Evolutionary conservation across 1,139 yeast genomes (phyloP).

Genomic region (Yamadazyma atmosphaerica): DNA sequence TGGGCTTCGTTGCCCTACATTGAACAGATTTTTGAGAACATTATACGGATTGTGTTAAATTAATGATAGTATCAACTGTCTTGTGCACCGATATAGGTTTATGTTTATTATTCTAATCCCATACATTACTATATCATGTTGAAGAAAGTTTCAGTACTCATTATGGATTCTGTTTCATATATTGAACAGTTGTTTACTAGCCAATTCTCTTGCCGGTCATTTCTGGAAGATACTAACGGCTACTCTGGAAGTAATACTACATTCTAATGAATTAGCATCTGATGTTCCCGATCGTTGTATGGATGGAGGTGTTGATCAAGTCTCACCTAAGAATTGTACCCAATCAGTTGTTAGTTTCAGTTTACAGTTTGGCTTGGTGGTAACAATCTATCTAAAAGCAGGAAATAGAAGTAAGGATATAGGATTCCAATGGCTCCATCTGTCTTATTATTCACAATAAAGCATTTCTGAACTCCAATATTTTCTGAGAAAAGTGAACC

Average conservation of each 20-base stretch:
- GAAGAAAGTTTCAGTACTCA: background rate
- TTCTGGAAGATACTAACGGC: constrained; percentile 2
- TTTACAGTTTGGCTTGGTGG: constrained; percentile 2
- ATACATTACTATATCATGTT: background rate
- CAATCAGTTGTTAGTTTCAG: constrained; percentile 1
- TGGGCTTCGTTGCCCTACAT: background rate
- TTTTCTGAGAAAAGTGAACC: constrained; percentile 1
- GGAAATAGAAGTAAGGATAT: constrained; percentile 1
- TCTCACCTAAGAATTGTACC: constrained; percentile 3
- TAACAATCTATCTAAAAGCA: constrained; percentile 1
- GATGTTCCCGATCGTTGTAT: constrained; percentile 2
- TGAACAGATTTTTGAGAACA: background rate
- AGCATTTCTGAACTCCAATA: constrained; percentile 1
- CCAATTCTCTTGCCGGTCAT: background rate
- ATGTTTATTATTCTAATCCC: background rate
- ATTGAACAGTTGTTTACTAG: background rate
- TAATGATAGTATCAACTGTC: background rate
- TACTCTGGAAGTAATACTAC: too few species aligned
- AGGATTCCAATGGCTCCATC: constrained; percentile 1
- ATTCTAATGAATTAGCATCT: constrained; percentile 2
- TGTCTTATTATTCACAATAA: constrained; percentile 1
- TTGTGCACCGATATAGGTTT: background rate
- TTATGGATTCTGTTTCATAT: background rate
- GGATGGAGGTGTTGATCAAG: constrained; percentile 2
- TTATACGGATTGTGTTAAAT: background rate